These are phyloP conservation scores for Fibroporia radiculosa DNA, from an alignment of 768 basidiomycete genomes.

Conservation along the genomic window DNA sequence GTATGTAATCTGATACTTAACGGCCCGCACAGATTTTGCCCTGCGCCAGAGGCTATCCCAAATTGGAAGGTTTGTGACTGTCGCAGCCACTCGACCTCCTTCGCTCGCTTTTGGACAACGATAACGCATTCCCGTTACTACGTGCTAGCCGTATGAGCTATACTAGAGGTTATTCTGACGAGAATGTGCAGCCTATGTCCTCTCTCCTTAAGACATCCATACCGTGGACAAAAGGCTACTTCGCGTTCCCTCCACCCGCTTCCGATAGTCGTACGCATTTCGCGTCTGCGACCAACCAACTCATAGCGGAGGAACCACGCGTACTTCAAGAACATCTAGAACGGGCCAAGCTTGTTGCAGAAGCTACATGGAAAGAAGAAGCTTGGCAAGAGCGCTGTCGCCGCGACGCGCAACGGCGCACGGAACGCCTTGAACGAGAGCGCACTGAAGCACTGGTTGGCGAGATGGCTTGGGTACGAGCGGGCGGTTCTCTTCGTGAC, in stretches of 20 bases:
- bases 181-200: too few relatives aligned
- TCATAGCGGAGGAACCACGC: neutral
- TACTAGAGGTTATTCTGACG: too few relatives aligned
- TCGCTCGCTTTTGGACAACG: too few relatives aligned
- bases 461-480: conserved; percentile 54
- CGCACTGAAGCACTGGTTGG: conserved; percentile 36
- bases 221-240: conserved; percentile 2
- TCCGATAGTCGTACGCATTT: neutral
- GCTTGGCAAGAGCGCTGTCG: neutral
- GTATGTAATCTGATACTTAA: too few relatives aligned
- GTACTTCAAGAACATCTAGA: neutral
- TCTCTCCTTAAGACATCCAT: too few relatives aligned
- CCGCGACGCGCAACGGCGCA: conserved; percentile 6
- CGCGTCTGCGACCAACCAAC: neutral
- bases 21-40: too few relatives aligned
- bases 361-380: neutral
- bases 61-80: too few relatives aligned
- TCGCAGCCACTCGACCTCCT: too few relatives aligned
- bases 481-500: conserved; percentile 49
- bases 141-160: too few relatives aligned
- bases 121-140: too few relatives aligned
- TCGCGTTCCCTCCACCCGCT: conserved; percentile 3
- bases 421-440: conserved; percentile 24
- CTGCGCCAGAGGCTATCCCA: too few relatives aligned
- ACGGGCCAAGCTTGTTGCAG: neutral